phyloP scores from a whole-genome alignment of 257 asterid genomes.

The Fraxinus quadrangulata region DNA sequence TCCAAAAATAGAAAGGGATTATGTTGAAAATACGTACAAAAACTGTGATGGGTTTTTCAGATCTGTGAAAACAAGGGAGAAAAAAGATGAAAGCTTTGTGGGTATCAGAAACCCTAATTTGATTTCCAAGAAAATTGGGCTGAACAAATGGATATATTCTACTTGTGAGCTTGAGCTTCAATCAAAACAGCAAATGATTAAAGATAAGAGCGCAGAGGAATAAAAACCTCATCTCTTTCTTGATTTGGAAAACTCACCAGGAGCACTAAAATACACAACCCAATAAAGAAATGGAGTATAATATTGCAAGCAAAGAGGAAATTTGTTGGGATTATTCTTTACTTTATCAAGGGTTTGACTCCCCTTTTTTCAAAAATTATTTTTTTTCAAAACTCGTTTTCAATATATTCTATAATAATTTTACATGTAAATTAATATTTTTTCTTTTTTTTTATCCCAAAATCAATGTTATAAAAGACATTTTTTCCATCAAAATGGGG shows the following conservation, averaged over 20 bases:
- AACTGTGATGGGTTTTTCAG: constrained; percentile 30
- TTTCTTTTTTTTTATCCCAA: too few species aligned
- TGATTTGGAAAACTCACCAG: constrained; percentile 38
- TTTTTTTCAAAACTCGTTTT: too few species aligned
- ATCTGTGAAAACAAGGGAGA: constrained; percentile 31
- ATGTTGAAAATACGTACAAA: constrained; percentile 18
- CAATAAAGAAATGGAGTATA: constrained; percentile 9
- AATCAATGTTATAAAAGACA: too few species aligned
- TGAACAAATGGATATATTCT: not conserved
- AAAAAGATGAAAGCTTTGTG: not conserved
- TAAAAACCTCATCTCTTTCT: constrained; percentile 36
- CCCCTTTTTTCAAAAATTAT: not conserved
- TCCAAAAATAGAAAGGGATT: constrained; percentile 21
- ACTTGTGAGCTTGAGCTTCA: not conserved
- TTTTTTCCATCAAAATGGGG: too few species aligned
- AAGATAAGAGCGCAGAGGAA: constrained; percentile 24
- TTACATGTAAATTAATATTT: too few species aligned
- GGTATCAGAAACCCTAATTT: constrained; percentile 35
- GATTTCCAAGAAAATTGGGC: not conserved
- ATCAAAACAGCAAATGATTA: constrained; percentile 23
- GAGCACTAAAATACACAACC: constrained; percentile 24
- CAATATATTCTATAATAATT: too few species aligned
- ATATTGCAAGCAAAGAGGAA: constrained; percentile 9
- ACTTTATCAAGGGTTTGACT: not conserved
- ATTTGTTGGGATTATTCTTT: not conserved